phyloP scores from a whole-genome alignment of 1,284 basidiomycete species.

The Malassezia sympodialis region DNA sequence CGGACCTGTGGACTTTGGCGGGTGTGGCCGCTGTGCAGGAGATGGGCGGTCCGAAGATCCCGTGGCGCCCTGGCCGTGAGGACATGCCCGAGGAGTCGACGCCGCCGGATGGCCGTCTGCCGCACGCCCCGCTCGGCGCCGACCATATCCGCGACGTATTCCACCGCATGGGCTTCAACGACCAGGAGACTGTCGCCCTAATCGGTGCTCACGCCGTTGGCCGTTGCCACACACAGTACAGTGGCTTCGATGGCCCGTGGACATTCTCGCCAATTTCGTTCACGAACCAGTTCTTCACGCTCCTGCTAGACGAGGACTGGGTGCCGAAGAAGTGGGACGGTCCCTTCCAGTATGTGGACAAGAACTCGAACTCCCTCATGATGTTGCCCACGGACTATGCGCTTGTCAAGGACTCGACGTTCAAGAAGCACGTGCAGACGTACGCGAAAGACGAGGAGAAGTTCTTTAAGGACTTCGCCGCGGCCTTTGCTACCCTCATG shows the following conservation, averaged over 20 bases:
- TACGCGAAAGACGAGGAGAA: constrained; percentile 45
- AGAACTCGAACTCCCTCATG: constrained; percentile 76
- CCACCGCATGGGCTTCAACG: constrained; percentile 60
- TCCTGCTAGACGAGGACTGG: constrained; percentile 53
- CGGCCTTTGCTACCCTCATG: constrained; percentile 29
- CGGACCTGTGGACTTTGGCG: constrained; percentile 51
- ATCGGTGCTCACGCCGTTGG: constrained; percentile 55
- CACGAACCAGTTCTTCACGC: constrained; percentile 45
- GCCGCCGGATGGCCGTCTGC: constrained; percentile 51
- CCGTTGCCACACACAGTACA: constrained; percentile 39
- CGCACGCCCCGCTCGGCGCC: constrained; percentile 72
- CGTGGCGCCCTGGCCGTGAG: constrained; percentile 51
- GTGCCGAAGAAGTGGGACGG: constrained; percentile 65
- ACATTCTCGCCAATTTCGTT: constrained; percentile 42
- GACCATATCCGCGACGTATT: constrained; percentile 69
- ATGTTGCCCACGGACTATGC: constrained; percentile 56
- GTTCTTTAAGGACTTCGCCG: constrained; percentile 44
- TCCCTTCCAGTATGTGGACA: constrained; percentile 87
- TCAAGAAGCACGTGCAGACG: constrained; percentile 38
- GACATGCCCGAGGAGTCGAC: constrained; percentile 51
- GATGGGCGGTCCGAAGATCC: constrained; percentile 52
- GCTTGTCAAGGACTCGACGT: constrained; percentile 31
- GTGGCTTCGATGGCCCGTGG: constrained; percentile 47
- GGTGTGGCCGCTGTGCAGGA: constrained; percentile 53
- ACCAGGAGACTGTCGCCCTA: constrained; percentile 60